Conservation (phyloP, 2,329 filamentous ascomycete species). For the Nannizzia gypsea region DNA sequence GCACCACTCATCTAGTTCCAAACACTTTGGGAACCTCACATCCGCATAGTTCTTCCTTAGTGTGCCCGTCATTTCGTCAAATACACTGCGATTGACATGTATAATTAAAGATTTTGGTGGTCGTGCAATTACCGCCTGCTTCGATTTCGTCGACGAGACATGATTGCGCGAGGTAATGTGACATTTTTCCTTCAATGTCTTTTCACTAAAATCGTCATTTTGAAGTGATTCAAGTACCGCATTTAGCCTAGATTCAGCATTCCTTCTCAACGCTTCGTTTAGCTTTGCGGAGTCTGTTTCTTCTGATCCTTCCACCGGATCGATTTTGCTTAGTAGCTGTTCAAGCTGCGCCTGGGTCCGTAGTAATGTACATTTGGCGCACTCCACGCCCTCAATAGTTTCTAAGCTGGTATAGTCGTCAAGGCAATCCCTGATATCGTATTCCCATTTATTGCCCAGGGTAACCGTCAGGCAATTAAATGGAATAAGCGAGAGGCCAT, state of each 20-base stretch:
- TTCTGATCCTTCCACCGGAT: slow-evolving; percentile 25
- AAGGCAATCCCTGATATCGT: slow-evolving; percentile 65
- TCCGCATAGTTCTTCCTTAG: slow-evolving; percentile 73
- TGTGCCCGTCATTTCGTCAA: slow-evolving; percentile 68
- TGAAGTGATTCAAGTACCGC: slow-evolving; percentile 61
- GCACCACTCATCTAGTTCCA: slow-evolving; percentile 79
- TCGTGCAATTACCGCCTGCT: slow-evolving; percentile 74
- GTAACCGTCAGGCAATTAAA: slow-evolving; percentile 90
- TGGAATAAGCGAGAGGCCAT: slow-evolving; percentile 77
- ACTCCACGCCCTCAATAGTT: slow-evolving; percentile 78
- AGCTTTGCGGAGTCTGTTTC: slow-evolving; percentile 17
- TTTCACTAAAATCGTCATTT: slow-evolving; percentile 67
- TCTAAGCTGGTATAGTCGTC: slow-evolving; percentile 79
- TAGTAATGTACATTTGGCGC: slow-evolving; percentile 76
- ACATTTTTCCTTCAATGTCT: slow-evolving; percentile 51
- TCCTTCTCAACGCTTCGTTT: slow-evolving; percentile 29
- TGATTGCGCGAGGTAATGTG: slow-evolving; percentile 56
- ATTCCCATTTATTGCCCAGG: slow-evolving; percentile 53
- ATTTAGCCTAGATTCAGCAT: slow-evolving; percentile 45
- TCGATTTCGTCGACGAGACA: slow-evolving; percentile 70
- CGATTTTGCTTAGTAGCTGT: slow-evolving; percentile 34
- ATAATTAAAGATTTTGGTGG: slow-evolving; percentile 69
- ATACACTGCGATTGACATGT: slow-evolving; percentile 85
- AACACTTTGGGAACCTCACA: slow-evolving; percentile 59
- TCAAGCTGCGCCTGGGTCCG: slow-evolving; percentile 43